Percentiles rank a stretch among this genome's conserved stretches.
Conservation (phyloP, 2,329 filamentous ascomycete species). For the Neophaeococcomyces aloes region DNA sequence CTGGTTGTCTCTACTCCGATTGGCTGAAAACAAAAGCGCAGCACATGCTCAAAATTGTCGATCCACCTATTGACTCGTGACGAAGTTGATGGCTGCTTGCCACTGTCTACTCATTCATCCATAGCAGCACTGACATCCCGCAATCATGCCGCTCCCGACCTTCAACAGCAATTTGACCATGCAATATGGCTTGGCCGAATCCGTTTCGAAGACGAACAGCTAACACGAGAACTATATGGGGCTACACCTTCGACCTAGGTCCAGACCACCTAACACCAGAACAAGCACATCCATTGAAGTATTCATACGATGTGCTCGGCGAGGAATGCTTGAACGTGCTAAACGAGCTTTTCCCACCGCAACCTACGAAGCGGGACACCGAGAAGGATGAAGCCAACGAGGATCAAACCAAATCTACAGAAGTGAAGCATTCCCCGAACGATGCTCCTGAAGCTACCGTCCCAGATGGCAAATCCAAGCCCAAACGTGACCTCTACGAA, state of each 20-base stretch:
- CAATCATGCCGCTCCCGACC: background rate
- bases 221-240: constrained; percentile 41
- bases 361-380: background rate
- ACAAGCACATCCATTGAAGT: constrained; percentile 50
- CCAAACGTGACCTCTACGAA: constrained; percentile 49
- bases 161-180: too few species aligned
- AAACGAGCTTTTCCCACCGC: constrained; percentile 48
- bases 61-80: constrained; percentile 1
- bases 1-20: background rate
- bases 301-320: constrained; percentile 58
- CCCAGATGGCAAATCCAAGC: constrained; percentile 14
- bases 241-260: constrained; percentile 60
- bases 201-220: constrained; percentile 22
- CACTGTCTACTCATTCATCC: background rate
- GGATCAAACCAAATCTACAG: background rate
- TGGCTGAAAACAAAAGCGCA: background rate
- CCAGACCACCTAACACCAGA: constrained; percentile 50
- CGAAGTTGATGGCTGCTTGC: background rate
- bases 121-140: background rate
- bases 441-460: background rate
- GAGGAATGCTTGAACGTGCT: constrained; percentile 55
- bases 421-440: background rate
- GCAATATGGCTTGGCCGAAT: constrained; percentile 24
- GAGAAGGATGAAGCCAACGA: background rate
- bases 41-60: background rate